Base-by-base conservation (phyloP, 768 basidiomycete genomes). In the Xerocomellus intermedius region DNA sequence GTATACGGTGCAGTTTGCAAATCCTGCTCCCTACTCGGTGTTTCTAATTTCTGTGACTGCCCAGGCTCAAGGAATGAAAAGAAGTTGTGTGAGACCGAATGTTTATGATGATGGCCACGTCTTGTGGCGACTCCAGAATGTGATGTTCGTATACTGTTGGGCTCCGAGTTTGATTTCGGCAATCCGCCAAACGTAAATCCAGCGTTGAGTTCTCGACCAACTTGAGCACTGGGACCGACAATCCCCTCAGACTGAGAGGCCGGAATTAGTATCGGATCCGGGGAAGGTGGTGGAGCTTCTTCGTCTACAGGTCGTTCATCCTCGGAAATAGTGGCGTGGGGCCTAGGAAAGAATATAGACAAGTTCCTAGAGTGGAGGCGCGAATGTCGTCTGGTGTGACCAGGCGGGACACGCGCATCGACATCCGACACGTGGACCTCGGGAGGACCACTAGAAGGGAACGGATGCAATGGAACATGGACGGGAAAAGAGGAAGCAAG, bases 41-140 rank as follows among this genome's bases (percentile, higher is more conserved):
- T 47, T 26, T 55, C 36, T 14, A 58, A 33, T 2, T 38, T 36
- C 10, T 24, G 50, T 10, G 19, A 39, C 42, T 55, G 60, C 8
- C 84, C 85, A 2, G 93, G 93, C 61, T 95, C 93, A 41, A 98
- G 85, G 67, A 97, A 97, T 0, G 93, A 94, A 73, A 96, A 96
- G 73, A 97, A 94, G 64, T 91, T 93, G 69, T 97, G 94, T 1
- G 94, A 96, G 12, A 94, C 71, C 0, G 93, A 96, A 70, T 96
- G 94, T 70, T 94, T 93, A 65, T 96, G 94, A 71, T 97, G 88
- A 64, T 93, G 91, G 0, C 91, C 91, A 38, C 88, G 67, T 66
- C 62, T 60, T 57, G 63, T 26, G 57, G 73, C 46, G 63, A 75
- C 55, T 58, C 69, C 52, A 35, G 59, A 38, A 55, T 44, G 17